Percentiles rank a stretch among this genome's conserved stretches.
Evolutionary conservation across 768 basidiomycete genomes (phyloP).

Genomic region (Coprinellus aureogranulatus): DNA sequence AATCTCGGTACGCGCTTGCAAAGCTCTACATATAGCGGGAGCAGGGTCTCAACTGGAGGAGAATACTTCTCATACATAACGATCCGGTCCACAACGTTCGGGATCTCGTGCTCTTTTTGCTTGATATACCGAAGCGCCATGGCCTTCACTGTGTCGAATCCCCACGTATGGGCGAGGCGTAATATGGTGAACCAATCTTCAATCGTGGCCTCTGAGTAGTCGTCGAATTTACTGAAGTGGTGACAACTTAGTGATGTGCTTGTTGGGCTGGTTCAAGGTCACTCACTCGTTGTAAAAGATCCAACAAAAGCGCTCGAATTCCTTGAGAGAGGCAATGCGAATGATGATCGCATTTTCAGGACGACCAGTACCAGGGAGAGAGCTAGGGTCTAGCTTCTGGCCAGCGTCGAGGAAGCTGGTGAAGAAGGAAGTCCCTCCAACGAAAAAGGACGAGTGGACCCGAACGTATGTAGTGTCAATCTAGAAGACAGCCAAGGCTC

Average conservation of each 20-base stretch:
- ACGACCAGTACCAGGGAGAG: conserved; percentile 8
- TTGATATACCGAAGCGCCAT: conserved; percentile 5
- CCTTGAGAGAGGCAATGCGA: conserved; percentile 41
- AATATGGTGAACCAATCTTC: conserved; percentile 7
- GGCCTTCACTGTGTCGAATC: conserved; percentile 4
- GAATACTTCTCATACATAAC: neutral
- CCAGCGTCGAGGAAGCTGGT: conserved; percentile 29
- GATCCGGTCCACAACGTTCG: neutral
- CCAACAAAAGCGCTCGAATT: conserved; percentile 56
- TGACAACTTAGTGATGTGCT: neutral
- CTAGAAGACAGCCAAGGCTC: conserved; percentile 15
- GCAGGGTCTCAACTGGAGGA: neutral
- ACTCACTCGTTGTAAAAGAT: conserved; percentile 63
- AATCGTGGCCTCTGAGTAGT: conserved; percentile 1
- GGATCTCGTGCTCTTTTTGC: neutral
- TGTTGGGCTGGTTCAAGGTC: too few relatives aligned
- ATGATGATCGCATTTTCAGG: conserved; percentile 19
- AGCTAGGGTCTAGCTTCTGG: conserved; percentile 24
- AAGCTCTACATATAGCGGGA: conserved; percentile 3
- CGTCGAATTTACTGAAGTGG: neutral
- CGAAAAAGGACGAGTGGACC: conserved; percentile 54
- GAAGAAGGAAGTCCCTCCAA: conserved; percentile 48
- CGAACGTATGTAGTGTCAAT: conserved; percentile 46
- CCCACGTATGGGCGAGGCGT: conserved; percentile 4
- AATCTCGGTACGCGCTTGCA: too few relatives aligned